Conservation (phyloP, 2,329 filamentous ascomycete genomes). For the Microcyclospora tardicrescens region DNA sequence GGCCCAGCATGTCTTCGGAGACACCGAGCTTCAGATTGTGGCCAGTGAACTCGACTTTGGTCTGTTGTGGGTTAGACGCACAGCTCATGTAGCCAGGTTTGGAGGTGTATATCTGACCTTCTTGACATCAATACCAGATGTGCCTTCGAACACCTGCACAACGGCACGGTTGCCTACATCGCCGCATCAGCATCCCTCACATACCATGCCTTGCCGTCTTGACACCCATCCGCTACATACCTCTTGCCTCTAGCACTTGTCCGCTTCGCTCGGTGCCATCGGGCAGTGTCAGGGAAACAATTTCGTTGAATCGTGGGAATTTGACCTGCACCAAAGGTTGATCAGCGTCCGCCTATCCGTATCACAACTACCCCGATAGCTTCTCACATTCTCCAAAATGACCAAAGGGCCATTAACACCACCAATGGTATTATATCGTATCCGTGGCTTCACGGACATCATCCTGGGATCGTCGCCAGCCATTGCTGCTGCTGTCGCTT, state of each 20-base stretch:
- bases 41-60: constrained; percentile 93
- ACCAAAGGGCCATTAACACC: constrained; percentile 97
- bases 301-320: constrained; percentile 94
- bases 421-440: constrained; percentile 96
- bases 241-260: constrained; percentile 94
- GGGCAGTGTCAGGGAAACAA: constrained; percentile 86
- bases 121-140: constrained; percentile 94
- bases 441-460: constrained; percentile 51
- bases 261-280: constrained; percentile 90
- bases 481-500: constrained; percentile 1
- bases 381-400: constrained; percentile 82
- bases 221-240: constrained; percentile 36
- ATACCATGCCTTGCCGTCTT: background rate
- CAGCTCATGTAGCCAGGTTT: background rate
- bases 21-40: constrained; percentile 97
- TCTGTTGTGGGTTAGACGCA: constrained; percentile 39
- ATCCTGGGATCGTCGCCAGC: constrained; percentile 33
- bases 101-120: constrained; percentile 44
- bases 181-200: constrained; percentile 4
- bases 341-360: constrained; percentile 12
- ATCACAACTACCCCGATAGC: constrained; percentile 8
- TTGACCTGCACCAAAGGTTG: constrained; percentile 57
- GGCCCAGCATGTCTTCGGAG: constrained; percentile 97
- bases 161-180: constrained; percentile 72
- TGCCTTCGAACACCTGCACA: constrained; percentile 98